A percentile compares a stretch with the other conserved stretches of the same genome.
Evolutionary conservation across 1,139 yeast genomes (phyloP).

Genomic region (Suhomyces maxii): DNA sequence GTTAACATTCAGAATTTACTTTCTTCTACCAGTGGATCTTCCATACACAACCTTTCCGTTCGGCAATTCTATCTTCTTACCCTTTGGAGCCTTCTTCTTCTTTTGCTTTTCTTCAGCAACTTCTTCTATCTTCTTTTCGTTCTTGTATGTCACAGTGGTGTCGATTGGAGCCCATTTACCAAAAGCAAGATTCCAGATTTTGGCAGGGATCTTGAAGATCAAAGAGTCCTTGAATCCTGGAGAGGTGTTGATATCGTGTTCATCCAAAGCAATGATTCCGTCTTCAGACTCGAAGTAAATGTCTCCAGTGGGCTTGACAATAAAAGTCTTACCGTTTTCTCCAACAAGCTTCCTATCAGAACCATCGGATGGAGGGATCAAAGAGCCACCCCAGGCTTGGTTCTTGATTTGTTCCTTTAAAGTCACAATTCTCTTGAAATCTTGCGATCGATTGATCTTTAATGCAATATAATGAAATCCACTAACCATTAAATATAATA

Average conservation of each 20-base stretch:
- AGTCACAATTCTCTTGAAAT: conserved; percentile 54
- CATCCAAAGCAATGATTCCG: conserved; percentile 34
- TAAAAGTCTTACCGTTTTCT: conserved; percentile 55
- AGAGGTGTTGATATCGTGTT: conserved; percentile 36
- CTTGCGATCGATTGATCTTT: conserved; percentile 57
- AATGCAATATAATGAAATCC: conserved; percentile 61
- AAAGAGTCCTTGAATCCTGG: conserved; percentile 58
- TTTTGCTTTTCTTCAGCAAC: conserved; percentile 20
- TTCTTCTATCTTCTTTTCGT: conserved; percentile 9
- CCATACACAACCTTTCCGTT: conserved; percentile 61
- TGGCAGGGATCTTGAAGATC: conserved; percentile 47
- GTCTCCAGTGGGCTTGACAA: conserved; percentile 67
- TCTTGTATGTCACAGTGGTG: conserved; percentile 23
- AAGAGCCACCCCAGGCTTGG: conserved; percentile 63
- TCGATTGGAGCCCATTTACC: conserved; percentile 39
- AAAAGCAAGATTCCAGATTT: conserved; percentile 45
- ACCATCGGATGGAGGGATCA: conserved; percentile 49
- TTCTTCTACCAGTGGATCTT: conserved; percentile 23
- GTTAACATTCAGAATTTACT: background rate
- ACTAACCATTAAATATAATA: conserved; percentile 52
- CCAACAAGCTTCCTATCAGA: conserved; percentile 41
- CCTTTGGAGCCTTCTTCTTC: conserved; percentile 38
- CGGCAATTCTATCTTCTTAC: conserved; percentile 52
- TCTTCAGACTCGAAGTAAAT: conserved; percentile 56
- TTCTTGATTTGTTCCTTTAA: conserved; percentile 52